A percentile compares a stretch with the other conserved stretches of the same genome.
Conservation (phyloP, 441 rosid species). For the Omphalea diandra region DNA sequence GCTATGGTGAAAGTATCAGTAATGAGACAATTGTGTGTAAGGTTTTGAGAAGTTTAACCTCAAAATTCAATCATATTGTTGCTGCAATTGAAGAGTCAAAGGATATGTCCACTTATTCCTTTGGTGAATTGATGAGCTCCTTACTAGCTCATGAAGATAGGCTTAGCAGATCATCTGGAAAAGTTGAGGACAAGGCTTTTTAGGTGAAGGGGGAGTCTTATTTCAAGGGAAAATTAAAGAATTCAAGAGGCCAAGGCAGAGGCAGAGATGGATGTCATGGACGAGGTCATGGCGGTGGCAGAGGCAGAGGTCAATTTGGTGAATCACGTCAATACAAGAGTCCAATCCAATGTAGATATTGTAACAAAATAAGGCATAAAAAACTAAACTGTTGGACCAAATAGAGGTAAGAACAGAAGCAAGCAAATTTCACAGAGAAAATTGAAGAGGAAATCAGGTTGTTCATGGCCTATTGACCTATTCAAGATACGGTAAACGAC, state of each 20-base stretch:
- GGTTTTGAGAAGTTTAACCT: not conserved
- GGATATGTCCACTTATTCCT: not conserved
- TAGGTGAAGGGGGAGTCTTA: not conserved
- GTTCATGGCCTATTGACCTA: too few species aligned
- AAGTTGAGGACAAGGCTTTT: not conserved
- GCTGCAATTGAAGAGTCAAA: conserved; percentile 10
- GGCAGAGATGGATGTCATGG: not conserved
- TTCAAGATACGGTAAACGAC: too few species aligned
- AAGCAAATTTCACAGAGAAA: not conserved
- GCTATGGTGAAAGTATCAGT: not conserved
- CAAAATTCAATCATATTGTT: conserved; percentile 14
- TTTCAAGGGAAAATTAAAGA: not conserved
- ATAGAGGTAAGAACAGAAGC: not conserved
- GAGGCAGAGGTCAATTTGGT: not conserved
- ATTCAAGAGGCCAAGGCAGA: not conserved
- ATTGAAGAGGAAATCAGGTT: not conserved
- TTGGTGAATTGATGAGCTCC: conserved; percentile 12
- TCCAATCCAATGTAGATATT: not conserved
- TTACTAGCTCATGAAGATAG: not conserved
- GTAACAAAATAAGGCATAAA: not conserved
- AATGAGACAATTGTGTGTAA: not conserved
- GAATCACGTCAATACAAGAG: not conserved
- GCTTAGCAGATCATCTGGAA: not conserved
- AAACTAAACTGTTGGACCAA: not conserved
- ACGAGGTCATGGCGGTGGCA: not conserved